A percentile compares a stretch with the other conserved stretches of the same genome.
Conservation (phyloP, 495 filamentous ascomycete species). For the Aspergillus campestris region DNA sequence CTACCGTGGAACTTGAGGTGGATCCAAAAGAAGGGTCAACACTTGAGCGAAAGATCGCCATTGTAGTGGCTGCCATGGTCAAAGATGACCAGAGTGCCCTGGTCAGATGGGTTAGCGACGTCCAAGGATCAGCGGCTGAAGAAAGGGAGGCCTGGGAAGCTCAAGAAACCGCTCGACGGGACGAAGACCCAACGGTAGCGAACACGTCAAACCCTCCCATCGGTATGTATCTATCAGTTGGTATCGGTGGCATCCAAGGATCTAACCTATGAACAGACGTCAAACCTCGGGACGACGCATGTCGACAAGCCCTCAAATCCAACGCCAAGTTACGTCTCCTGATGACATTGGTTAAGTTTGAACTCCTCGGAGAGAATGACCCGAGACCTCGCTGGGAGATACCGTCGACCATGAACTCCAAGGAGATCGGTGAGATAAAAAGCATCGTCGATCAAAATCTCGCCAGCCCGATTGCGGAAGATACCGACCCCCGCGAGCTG, state of each 20-base stretch:
- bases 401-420: conserved; percentile 54
- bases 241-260: neutral
- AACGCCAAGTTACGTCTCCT: conserved; percentile 86
- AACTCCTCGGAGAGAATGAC: conserved; percentile 63
- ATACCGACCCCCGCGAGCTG: conserved; percentile 65
- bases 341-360: conserved; percentile 66
- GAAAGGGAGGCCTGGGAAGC: conserved; percentile 78
- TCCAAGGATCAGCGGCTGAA: conserved; percentile 54
- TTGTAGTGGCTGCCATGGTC: conserved; percentile 69
- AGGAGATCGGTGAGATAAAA: conserved; percentile 52
- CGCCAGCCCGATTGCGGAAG: conserved; percentile 61
- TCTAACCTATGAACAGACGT: conserved; percentile 41
- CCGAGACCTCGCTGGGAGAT: conserved; percentile 72
- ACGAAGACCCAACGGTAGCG: conserved; percentile 30
- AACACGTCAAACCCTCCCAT: conserved; percentile 33
- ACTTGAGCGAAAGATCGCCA: conserved; percentile 59
- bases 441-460: conserved; percentile 62
- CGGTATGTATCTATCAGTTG: conserved; percentile 21
- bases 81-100: conserved; percentile 66
- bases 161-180: conserved; percentile 49
- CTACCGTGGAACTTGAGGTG: conserved; percentile 73
- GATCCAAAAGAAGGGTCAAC: conserved; percentile 51
- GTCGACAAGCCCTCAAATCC: conserved; percentile 70
- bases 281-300: conserved; percentile 57
- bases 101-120: conserved; percentile 72